Percentiles rank a stretch among this genome's conserved stretches.
phyloP scores from a whole-genome alignment of 768 basidiomycete genomes.

The Tubosaeta brunneosetosa region DNA sequence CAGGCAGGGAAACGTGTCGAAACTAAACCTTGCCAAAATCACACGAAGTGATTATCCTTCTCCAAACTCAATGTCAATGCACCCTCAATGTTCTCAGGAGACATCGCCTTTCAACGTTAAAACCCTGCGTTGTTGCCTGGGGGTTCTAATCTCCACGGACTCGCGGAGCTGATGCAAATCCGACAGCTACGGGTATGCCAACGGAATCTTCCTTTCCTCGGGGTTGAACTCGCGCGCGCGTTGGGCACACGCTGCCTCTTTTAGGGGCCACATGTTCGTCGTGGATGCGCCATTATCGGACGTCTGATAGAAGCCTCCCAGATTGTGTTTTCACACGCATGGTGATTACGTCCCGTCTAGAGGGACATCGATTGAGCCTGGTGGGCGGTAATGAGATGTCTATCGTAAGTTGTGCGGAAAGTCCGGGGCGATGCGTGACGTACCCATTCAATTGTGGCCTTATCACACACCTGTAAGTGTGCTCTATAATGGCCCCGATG shows the following conservation, averaged over 20 bases:
- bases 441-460: neutral
- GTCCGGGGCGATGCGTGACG: slow-evolving; percentile 11
- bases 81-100: neutral
- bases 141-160: neutral
- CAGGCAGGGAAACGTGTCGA: neutral
- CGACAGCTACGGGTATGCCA: slow-evolving; percentile 3
- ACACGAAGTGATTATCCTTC: neutral
- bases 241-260: neutral
- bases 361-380: slow-evolving; percentile 6
- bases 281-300: slow-evolving; percentile 3
- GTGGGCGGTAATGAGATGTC: slow-evolving; percentile 11
- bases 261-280: neutral
- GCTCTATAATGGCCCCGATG: too few relatives aligned
- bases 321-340: slow-evolving; percentile 9
- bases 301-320: slow-evolving; percentile 8
- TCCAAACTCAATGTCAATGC: neutral
- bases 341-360: slow-evolving; percentile 13
- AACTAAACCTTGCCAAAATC: neutral
- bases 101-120: neutral
- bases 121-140: neutral
- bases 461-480: too few relatives aligned
- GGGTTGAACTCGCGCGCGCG: slow-evolving; percentile 4
- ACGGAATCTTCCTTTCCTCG: slow-evolving; percentile 4
- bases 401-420: slow-evolving; percentile 12
- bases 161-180: neutral